Evolutionary conservation across 2,329 filamentous ascomycete genomes (phyloP).

Genomic region (Trichoderma simmonsii): DNA sequence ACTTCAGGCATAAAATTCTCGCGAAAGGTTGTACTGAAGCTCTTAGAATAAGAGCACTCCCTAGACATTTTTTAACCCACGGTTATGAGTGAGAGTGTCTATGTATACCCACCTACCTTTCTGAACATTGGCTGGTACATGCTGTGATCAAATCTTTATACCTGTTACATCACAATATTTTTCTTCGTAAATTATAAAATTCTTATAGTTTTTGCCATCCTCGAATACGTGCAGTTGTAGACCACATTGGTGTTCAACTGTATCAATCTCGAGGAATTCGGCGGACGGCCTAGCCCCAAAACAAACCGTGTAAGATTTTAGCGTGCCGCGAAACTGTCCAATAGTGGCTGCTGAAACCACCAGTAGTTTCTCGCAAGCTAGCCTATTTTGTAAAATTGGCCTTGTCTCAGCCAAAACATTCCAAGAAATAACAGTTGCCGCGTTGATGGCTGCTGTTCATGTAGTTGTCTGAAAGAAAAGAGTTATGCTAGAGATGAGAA

Average conservation of each 20-base stretch:
- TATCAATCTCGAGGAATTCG: background rate
- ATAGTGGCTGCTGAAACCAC: background rate
- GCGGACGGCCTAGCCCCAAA: background rate
- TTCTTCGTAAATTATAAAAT: too few species aligned
- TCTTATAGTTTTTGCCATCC: too few species aligned
- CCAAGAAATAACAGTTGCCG: background rate
- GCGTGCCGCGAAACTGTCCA: background rate
- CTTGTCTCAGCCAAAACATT: background rate
- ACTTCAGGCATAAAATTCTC: too few species aligned
- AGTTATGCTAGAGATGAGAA: accelerated
- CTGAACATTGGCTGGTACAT: too few species aligned
- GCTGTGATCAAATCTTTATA: too few species aligned
- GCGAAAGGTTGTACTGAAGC: too few species aligned
- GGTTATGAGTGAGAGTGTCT: too few species aligned
- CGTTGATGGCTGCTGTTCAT: background rate
- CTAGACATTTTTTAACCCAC: too few species aligned
- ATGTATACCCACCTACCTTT: too few species aligned
- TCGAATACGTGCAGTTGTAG: too few species aligned
- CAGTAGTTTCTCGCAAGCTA: background rate
- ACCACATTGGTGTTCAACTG: background rate
- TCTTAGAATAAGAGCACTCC: too few species aligned
- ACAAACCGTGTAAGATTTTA: background rate
- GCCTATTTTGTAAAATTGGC: background rate
- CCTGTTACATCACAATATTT: too few species aligned
- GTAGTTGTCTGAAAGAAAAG: background rate